These are phyloP conservation scores for Aspergillus ostianus DNA, from an alignment of 495 filamentous ascomycete genomes.

Conservation along the genomic window DNA sequence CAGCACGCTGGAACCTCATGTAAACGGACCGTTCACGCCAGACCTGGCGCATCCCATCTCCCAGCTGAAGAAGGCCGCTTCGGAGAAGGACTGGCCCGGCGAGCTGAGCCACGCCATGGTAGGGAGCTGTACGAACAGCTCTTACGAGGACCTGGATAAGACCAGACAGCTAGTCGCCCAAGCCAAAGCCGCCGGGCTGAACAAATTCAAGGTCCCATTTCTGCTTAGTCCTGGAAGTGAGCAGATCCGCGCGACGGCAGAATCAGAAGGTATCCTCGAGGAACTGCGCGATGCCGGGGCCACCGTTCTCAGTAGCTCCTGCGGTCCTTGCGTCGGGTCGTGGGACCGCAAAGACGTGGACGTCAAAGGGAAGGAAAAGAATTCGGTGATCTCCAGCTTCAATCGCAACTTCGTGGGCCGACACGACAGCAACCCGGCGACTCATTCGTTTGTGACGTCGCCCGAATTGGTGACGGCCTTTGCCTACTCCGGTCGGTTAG, in stretches of 20 bases:
- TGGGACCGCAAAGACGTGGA: conserved; percentile 82
- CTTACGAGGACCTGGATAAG: conserved; percentile 87
- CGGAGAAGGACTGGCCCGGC: conserved; percentile 79
- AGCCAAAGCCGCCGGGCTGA: conserved; percentile 72
- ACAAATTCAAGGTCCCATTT: conserved; percentile 71
- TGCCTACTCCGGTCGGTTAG: conserved; percentile 10
- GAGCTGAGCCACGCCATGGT: conserved; percentile 27
- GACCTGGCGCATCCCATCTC: conserved; percentile 91
- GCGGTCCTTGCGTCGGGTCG: conserved; percentile 65
- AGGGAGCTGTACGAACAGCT: conserved; percentile 90
- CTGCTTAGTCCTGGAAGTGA: conserved; percentile 82
- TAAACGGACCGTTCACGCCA: conserved; percentile 92
- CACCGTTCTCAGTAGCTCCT: conserved; percentile 80
- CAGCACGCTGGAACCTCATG: conserved; percentile 81
- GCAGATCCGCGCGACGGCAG: conserved; percentile 83
- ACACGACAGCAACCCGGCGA: conserved; percentile 75
- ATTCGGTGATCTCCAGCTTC: conserved; percentile 80
- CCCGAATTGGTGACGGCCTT: conserved; percentile 18
- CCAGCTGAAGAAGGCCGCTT: conserved; percentile 78
- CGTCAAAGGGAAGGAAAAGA: conserved; percentile 75
- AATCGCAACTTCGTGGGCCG: conserved; percentile 91
- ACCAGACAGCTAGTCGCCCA: conserved; percentile 82
- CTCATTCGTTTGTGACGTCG: conserved; percentile 18
- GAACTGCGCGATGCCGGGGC: conserved; percentile 86
- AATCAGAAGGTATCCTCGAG: conserved; percentile 75